Percentiles rank a stretch among this genome's conserved stretches.
These are phyloP conservation scores for Globisporangium spiculum DNA, from an alignment of 352 stramenopile species.

Conservation along the genomic window DNA sequence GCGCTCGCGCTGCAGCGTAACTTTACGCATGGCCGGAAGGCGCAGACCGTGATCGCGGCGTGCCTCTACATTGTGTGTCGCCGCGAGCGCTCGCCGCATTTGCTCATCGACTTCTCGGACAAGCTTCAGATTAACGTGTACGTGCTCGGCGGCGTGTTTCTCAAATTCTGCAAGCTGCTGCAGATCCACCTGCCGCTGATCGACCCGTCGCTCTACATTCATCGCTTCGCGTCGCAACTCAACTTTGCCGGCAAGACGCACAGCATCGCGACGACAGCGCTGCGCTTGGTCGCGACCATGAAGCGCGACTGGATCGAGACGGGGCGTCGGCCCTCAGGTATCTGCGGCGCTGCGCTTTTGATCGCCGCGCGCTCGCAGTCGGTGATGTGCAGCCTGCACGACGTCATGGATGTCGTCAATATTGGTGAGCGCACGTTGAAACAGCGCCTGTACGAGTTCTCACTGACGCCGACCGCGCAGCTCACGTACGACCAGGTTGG, in stretches of 20 bases:
- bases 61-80: slow-evolving; percentile 99
- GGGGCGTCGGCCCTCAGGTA: slow-evolving; percentile 94
- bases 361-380: slow-evolving; percentile 96
- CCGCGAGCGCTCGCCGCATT: slow-evolving; percentile 96
- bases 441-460: slow-evolving; percentile 97
- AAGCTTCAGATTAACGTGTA: slow-evolving; percentile 96
- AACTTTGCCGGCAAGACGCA: slow-evolving; percentile 94
- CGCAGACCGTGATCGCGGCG: slow-evolving; percentile 95
- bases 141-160: slow-evolving; percentile 81
- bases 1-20: slow-evolving; percentile 95
- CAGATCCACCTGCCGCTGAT: slow-evolving; percentile 98
- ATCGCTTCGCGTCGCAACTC: slow-evolving; percentile 97
- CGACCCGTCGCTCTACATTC: slow-evolving; percentile 98
- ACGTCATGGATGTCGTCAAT: slow-evolving; percentile 91
- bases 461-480: slow-evolving; percentile 91
- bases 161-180: slow-evolving; percentile 92
- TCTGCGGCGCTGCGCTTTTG: slow-evolving; percentile 96
- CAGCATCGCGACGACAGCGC: slow-evolving; percentile 92
- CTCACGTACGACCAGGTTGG: slow-evolving; percentile 96
- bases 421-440: slow-evolving; percentile 97
- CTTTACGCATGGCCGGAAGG: slow-evolving; percentile 95
- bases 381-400: slow-evolving; percentile 82
- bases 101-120: slow-evolving; percentile 99
- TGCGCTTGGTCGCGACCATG: slow-evolving; percentile 96
- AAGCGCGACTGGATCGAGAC: slow-evolving; percentile 99